Conservation (phyloP, 202 grass and related monocot genomes). For the Alloteropsis angusta region DNA sequence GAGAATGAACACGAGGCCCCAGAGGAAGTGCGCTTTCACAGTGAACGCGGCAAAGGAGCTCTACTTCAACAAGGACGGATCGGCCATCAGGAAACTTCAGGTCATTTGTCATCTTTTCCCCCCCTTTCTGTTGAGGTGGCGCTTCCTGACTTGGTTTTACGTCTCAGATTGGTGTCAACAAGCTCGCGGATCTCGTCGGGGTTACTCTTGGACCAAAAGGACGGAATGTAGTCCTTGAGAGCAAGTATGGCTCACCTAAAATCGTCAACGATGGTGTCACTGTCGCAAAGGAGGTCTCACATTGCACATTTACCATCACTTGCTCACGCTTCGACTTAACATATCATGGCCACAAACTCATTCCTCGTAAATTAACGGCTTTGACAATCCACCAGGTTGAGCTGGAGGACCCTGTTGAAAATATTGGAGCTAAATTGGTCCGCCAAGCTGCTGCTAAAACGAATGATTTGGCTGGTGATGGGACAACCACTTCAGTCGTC, state of each 20-base stretch:
- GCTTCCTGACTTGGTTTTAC: neutral
- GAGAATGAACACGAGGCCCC: neutral
- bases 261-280: constrained; percentile 95
- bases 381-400: constrained; percentile 41
- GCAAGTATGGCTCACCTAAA: constrained; percentile 91
- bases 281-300: constrained; percentile 59
- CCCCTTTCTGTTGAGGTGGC: neutral
- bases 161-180: constrained; percentile 73
- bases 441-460: constrained; percentile 87
- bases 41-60: constrained; percentile 77
- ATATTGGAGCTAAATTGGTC: constrained; percentile 89
- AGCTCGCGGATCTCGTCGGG: constrained; percentile 84
- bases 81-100: constrained; percentile 76
- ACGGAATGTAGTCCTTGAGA: constrained; percentile 86
- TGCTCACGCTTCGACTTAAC: neutral
- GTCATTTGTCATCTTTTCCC: constrained; percentile 13
- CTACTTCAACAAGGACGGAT: constrained; percentile 94
- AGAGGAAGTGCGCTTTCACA: constrained; percentile 36
- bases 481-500: constrained; percentile 85
- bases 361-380: neutral
- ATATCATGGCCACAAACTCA: neutral
- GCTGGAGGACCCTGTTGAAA: constrained; percentile 85
- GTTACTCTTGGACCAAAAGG: constrained; percentile 97
- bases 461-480: constrained; percentile 89
- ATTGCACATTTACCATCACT: neutral